Conservation (phyloP, 139 green algal species). For the Micractinium sp. region DNA sequence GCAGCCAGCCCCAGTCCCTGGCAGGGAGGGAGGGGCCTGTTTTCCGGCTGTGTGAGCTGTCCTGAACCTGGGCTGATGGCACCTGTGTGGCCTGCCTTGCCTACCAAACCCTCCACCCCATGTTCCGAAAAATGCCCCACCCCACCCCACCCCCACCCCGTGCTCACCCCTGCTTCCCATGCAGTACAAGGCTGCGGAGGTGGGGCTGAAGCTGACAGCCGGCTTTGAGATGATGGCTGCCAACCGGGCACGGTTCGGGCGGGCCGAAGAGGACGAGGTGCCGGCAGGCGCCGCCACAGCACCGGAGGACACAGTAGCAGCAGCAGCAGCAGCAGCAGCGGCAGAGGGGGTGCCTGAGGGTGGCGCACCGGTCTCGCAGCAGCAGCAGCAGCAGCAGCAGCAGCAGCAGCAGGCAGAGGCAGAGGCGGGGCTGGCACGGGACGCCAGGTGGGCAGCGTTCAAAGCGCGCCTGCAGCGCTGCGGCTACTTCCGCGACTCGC, state of each 20-base stretch:
- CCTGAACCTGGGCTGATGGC: too few species aligned
- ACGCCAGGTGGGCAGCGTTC: conserved; percentile 58
- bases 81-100: too few species aligned
- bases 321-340: neutral
- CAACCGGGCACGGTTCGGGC: conserved; percentile 13
- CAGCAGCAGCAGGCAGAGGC: conserved; percentile 13
- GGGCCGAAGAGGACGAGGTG: neutral
- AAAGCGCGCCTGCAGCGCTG: conserved; percentile 32
- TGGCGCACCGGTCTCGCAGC: neutral
- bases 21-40: too few species aligned
- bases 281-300: neutral
- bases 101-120: too few species aligned
- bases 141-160: neutral
- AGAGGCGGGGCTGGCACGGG: conserved; percentile 15
- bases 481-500: conserved; percentile 7
- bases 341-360: neutral
- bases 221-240: conserved; percentile 76
- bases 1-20: too few species aligned
- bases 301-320: neutral
- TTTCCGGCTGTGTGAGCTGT: too few species aligned
- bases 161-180: neutral
- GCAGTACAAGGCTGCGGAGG: conserved; percentile 41
- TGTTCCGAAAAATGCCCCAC: neutral
- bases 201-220: conserved; percentile 76
- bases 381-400: conserved; percentile 4